Base-by-base conservation (phyloP, 495 filamentous ascomycete genomes). In the Trichoderma orchidacearum region DNA sequence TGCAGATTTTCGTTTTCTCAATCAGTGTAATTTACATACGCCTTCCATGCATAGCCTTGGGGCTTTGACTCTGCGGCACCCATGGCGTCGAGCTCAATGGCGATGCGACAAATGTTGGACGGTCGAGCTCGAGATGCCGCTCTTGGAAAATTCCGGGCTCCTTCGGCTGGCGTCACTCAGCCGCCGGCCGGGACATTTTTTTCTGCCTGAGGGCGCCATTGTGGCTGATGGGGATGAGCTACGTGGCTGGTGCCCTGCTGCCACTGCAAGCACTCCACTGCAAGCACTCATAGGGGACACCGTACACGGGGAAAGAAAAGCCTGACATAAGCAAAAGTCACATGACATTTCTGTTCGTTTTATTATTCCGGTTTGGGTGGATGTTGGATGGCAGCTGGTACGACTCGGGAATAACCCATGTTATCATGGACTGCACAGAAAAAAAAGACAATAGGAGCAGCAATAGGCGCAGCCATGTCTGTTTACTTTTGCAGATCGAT, bases 21-120 rank as follows among this genome's bases (percentile, higher is more conserved):
- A 38, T 30, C 35, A 12, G 12, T 7, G 54, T 18, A 12, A 56
- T 7, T 35, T 34, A 54, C 48, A 53, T 59, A 66, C 65, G 54
- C 59, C 17, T 53, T 61, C 62, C 62, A 68, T 28, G 64, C 62
- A 36, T 66, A 61, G 28, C 51, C 53, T 34, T 30, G 31, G 32
- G 53, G 53, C 31, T 55, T 55, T 15, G 53, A 55, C 53, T 55
- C 53, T 30, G 50, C 23, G 45, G 38, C 55, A 30, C 36, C 55
- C 38, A 56, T 56, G 45, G 21, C 18, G 45, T 8, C 36, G 45
- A 27, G 55, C 55, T 51, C 36, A 56, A 51, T 51, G 32, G 55
- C 45, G 41, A 48, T 48, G 41, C 41, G 41, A 27, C 18, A 23
- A 48, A 27, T 23, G 13, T 27, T 17, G 41, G 41, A 23, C 8